These are phyloP conservation scores for Heritiera littoralis DNA, from an alignment of 345 rosid genomes.

Conservation along the genomic window DNA sequence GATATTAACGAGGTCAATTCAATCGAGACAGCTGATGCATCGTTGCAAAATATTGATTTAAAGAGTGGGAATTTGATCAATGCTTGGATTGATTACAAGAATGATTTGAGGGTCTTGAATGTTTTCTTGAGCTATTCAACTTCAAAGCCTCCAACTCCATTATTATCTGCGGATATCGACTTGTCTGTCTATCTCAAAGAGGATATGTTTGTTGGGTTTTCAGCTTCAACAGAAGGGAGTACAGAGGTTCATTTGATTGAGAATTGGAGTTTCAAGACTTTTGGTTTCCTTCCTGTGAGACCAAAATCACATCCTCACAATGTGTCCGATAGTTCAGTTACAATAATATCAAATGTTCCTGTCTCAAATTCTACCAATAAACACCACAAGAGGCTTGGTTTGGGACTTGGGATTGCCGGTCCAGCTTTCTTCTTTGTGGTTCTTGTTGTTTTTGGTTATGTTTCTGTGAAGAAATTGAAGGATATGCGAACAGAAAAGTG, in stretches of 20 bases:
- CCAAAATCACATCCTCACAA: constrained; percentile 62
- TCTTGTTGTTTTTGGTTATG: constrained; percentile 61
- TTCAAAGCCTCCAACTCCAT: constrained; percentile 62
- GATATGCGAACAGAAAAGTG: constrained; percentile 47
- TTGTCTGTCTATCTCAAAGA: constrained; percentile 62
- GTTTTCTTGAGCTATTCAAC: constrained; percentile 68
- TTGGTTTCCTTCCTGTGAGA: constrained; percentile 61
- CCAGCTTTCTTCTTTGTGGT: constrained; percentile 71
- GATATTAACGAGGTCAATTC: constrained; percentile 77
- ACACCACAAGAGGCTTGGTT: constrained; percentile 50
- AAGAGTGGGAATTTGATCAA: constrained; percentile 75
- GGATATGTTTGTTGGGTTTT: constrained; percentile 73
- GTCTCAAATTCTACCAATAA: constrained; percentile 37
- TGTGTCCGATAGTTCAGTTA: constrained; percentile 70
- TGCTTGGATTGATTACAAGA: constrained; percentile 90
- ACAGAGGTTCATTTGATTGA: constrained; percentile 78
- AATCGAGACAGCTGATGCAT: constrained; percentile 59
- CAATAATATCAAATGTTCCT: constrained; percentile 38
- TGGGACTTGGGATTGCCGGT: constrained; percentile 75
- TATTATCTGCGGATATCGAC: constrained; percentile 57
- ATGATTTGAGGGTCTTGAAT: constrained; percentile 51
- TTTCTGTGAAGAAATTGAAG: constrained; percentile 64
- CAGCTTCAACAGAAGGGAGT: constrained; percentile 94
- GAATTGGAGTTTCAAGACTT: constrained; percentile 77
- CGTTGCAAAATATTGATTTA: constrained; percentile 52